Conservation (phyloP, 257 asterid genomes). For the Buddleja alternifolia region DNA sequence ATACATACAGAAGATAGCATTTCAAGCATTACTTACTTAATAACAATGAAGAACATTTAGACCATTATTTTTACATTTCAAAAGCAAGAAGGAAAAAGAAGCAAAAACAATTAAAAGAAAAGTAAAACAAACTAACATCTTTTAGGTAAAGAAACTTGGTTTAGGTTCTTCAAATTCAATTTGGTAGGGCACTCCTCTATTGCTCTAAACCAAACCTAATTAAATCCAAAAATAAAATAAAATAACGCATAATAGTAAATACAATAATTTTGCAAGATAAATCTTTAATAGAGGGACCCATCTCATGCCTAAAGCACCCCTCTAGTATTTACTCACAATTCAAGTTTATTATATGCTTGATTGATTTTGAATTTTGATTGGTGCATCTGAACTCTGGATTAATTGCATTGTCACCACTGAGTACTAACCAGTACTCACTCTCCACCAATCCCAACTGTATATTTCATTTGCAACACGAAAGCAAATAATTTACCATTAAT, state of each 20-base stretch:
- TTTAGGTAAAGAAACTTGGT: no score
- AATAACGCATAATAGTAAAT: no score
- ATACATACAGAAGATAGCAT: no score
- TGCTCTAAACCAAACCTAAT: not conserved
- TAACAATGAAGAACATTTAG: not conserved
- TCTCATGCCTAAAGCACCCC: conserved; percentile 3
- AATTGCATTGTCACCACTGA: conserved; percentile 17
- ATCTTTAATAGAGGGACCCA: conserved; percentile 3
- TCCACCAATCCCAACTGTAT: conserved; percentile 20
- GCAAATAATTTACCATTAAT: not conserved
- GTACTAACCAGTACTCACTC: not conserved
- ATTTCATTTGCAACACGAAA: not conserved
- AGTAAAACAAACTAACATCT: no score
- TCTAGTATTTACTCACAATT: not conserved
- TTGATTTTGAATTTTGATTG: not conserved
- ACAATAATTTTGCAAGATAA: not conserved
- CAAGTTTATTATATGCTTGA: conserved; percentile 16
- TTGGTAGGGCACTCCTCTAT: not conserved
- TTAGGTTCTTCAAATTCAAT: no score
- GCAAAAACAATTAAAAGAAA: no score
- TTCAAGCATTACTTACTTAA: no score
- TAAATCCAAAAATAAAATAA: no score
- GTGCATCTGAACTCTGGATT: conserved; percentile 19
- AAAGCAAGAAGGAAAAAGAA: not conserved
- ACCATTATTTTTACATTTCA: not conserved